phyloP scores from a whole-genome alignment of 169 alveolate species.

The Plasmodium gaboni region DNA sequence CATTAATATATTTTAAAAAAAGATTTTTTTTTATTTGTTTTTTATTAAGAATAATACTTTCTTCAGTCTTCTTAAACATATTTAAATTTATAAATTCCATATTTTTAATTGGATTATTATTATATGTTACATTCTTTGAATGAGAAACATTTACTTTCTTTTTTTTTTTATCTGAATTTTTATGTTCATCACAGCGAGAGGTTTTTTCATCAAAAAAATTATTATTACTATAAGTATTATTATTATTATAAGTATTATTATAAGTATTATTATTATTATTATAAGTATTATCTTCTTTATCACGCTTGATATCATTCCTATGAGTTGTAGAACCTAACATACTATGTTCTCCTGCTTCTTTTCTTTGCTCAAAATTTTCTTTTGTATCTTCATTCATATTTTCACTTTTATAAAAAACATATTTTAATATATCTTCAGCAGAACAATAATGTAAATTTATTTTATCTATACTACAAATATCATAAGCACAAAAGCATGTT shows the following conservation, averaged over 20 bases:
- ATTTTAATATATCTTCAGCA: constrained; percentile 8
- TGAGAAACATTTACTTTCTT: neutral
- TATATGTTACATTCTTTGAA: neutral
- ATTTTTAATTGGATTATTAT: neutral
- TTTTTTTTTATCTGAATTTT: neutral
- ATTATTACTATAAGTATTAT: neutral
- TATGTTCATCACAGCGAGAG: no score
- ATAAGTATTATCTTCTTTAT: neutral
- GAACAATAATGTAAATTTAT: constrained; percentile 23
- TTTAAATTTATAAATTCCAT: neutral
- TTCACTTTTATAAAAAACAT: neutral
- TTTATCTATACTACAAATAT: constrained; percentile 16
- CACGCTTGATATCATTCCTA: neutral
- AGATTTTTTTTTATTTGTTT: neutral
- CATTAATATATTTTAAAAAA: constrained; percentile 8
- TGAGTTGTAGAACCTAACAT: neutral
- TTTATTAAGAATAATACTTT: neutral
- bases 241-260: neutral
- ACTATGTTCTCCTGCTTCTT: neutral
- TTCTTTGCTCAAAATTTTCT: neutral
- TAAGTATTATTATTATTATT: neutral
- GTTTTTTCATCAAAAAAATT: neutral
- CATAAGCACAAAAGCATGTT: neutral
- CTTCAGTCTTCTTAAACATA: neutral
- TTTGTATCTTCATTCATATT: neutral